These are phyloP conservation scores for Onygenales sp. DNA, from an alignment of 2,329 filamentous ascomycete species.

Conservation along the genomic window DNA sequence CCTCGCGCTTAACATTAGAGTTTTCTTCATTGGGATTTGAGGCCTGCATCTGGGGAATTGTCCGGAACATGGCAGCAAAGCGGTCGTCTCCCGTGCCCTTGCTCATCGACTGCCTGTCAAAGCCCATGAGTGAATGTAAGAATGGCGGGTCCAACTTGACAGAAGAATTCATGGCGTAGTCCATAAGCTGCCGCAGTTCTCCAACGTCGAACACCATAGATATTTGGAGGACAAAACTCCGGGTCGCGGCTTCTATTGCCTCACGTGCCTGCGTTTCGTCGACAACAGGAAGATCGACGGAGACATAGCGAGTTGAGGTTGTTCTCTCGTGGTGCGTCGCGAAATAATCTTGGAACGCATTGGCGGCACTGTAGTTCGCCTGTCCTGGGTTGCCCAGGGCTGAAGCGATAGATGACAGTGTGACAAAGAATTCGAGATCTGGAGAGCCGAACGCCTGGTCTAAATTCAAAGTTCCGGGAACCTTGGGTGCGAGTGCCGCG, in stretches of 20 bases:
- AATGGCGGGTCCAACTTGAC: neutral
- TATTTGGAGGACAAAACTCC: neutral
- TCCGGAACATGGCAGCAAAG: neutral
- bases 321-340: slow-evolving; percentile 3
- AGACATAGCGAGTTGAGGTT: neutral
- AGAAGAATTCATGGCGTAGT: neutral
- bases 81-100: neutral
- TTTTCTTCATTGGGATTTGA: neutral
- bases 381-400: slow-evolving; percentile 29
- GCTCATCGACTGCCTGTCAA: neutral
- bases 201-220: neutral
- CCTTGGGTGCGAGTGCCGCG: slow-evolving; percentile 15
- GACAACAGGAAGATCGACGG: neutral
- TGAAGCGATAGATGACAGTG: slow-evolving; percentile 25
- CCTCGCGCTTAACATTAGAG: neutral
- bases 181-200: neutral
- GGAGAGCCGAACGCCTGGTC: slow-evolving; percentile 5
- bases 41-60: neutral
- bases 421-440: slow-evolving; percentile 22
- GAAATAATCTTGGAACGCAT: slow-evolving; percentile 25
- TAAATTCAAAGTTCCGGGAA: slow-evolving; percentile 19
- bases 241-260: neutral
- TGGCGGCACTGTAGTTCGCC: slow-evolving; percentile 26
- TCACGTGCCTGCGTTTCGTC: neutral
- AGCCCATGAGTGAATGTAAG: neutral